phyloP scores from a whole-genome alignment of 1,284 basidiomycete species.

The Trametes versicolor region DNA sequence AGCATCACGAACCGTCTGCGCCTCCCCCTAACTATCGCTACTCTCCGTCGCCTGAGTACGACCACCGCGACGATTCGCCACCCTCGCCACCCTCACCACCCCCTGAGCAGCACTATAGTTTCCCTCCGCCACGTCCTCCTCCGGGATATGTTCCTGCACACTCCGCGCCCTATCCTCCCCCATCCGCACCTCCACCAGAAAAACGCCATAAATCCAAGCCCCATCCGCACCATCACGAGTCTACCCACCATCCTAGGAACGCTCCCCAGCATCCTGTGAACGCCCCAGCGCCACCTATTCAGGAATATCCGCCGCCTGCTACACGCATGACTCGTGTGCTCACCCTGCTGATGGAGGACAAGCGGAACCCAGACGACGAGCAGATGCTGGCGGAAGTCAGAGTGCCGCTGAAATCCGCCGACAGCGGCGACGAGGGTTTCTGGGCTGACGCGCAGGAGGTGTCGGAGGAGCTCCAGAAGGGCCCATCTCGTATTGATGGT shows the following conservation, averaged over 20 bases:
- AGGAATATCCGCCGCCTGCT: conserved; percentile 2
- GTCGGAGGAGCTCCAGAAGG: conserved; percentile 62
- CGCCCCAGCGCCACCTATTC: conserved; percentile 5
- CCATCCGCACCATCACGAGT: conserved; percentile 23
- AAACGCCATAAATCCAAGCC: conserved; percentile 28
- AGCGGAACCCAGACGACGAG: conserved; percentile 60
- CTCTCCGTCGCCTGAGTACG: background rate
- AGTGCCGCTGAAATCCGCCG: conserved; percentile 59
- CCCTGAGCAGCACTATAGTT: background rate
- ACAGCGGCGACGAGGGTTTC: conserved; percentile 61
- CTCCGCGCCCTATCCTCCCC: conserved; percentile 1
- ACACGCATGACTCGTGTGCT: conserved; percentile 52
- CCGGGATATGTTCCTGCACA: conserved; percentile 11
- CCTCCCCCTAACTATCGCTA: background rate
- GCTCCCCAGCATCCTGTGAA: conserved; percentile 2
- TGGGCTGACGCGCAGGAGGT: conserved; percentile 77
- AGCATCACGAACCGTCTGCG: background rate
- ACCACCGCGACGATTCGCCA: conserved; percentile 10
- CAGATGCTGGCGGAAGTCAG: conserved; percentile 71
- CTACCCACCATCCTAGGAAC: background rate
- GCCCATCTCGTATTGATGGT: conserved; percentile 77
- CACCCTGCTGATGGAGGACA: conserved; percentile 73
- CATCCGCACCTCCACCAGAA: conserved; percentile 9
- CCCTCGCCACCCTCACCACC: background rate
- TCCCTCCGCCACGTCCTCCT: background rate